Base-by-base conservation (phyloP, 2,329 filamentous ascomycete species). In the Alternaria burnsii region DNA sequence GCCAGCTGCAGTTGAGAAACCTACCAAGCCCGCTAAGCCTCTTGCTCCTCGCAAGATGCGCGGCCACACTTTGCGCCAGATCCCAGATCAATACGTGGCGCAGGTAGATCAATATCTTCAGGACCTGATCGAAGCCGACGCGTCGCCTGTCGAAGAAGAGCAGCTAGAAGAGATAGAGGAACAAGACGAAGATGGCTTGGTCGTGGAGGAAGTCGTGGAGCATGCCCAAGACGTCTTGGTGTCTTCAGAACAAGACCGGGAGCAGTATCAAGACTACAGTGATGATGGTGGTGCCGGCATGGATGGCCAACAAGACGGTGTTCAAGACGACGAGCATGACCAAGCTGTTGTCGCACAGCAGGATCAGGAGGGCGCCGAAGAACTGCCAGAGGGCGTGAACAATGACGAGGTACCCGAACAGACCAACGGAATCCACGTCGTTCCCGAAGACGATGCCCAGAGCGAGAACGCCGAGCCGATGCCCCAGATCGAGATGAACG, bases 61-160 rank as follows among this genome's bases (percentile, higher is more conserved):
- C 18, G 72, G 73, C 26, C 68, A 68, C 53, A 72, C 71, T 2
- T 34, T 60, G 2, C 41, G 74, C n/a, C 70, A 75, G n/a, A 63
- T 76, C 9, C 69, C 70, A 1, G 70, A 75, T 48, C 71, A 63
- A 52, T 71, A 67, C 36, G 4, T 61, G 46, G 48, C 42, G 1
- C 50, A 55, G 24, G 36, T 62, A 8, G 51, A 62, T 10, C 46
- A 62, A 52, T 43, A 55, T 36, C 43, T 59, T 8, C 28, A 44
- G 3, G 52, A 52, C 3, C 42, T 62, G 3, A 44, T 59, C 32
- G 46, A 53, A 43, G 58, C 54, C 1, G 22, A 50, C 16, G 44
- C 42, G 14, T 34, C 42, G 11, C 5, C 24, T 14, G 10, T 3
- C 30, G n/a, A 24, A 22, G 47, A 10, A 4, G n/a, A 56, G 4